Conservation (phyloP, 306 rosid genomes). For the Castanea sativa region DNA sequence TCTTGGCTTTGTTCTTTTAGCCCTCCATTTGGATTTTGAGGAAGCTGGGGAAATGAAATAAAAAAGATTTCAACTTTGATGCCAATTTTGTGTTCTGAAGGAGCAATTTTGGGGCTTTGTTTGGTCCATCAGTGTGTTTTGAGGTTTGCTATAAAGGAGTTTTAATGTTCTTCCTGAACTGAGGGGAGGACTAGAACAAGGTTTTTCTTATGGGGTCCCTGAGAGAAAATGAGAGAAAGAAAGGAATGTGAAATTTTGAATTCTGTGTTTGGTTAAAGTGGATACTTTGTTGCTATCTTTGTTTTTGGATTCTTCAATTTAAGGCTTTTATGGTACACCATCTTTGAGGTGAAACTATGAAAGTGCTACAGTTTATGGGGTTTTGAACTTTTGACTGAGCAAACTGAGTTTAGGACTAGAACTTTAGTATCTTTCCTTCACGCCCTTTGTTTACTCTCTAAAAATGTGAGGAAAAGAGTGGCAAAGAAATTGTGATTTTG, state of each 20-base stretch:
- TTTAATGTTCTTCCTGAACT: not conserved
- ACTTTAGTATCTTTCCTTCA: not conserved
- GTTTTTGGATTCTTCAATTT: not conserved
- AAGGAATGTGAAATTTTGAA: slow-evolving; percentile 17
- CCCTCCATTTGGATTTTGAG: slow-evolving; percentile 8
- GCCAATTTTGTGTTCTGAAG: slow-evolving; percentile 16
- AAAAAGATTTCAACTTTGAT: not conserved
- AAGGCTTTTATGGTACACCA: not conserved
- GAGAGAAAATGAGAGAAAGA: slow-evolving; percentile 17
- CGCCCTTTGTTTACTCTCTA: not conserved
- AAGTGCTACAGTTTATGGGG: not conserved
- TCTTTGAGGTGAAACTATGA: not conserved
- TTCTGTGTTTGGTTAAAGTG: not conserved
- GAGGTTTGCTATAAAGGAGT: slow-evolving; percentile 6
- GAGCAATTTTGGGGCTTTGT: not conserved
- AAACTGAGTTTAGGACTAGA: not conserved
- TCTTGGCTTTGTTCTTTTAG: slow-evolving; percentile 14
- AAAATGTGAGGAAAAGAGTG: not conserved
- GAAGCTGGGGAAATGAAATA: not conserved
- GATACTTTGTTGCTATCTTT: not conserved
- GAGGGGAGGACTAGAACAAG: not conserved
- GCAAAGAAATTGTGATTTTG: not conserved
- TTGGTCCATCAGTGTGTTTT: slow-evolving; percentile 8
- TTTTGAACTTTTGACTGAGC: not conserved
- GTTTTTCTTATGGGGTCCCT: not conserved